Evolutionary conservation across 768 basidiomycete species (phyloP).

Genomic region (Suillus occidentalis): DNA sequence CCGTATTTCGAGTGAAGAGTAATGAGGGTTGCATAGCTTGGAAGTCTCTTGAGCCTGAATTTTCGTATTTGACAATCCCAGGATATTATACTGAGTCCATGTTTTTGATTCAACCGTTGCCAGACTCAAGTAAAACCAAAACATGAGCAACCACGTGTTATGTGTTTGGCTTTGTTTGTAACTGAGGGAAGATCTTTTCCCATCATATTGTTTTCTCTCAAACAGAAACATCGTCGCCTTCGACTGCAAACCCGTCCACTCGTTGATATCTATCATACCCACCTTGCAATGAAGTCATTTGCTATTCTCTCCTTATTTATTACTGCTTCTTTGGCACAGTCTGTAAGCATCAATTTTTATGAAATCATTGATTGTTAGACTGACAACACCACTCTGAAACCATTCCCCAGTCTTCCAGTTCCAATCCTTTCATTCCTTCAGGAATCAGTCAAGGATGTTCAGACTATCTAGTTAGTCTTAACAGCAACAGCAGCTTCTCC

Average conservation of each 20-base stretch:
- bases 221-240: slow-evolving; percentile 30
- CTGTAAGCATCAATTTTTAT: slow-evolving; percentile 27
- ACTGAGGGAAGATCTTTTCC: not conserved
- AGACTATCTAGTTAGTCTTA: slow-evolving; percentile 59
- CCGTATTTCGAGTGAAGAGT: not conserved
- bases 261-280: slow-evolving; percentile 27
- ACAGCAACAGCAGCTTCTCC: slow-evolving; percentile 55
- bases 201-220: not conserved
- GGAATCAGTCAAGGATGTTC: slow-evolving; percentile 57
- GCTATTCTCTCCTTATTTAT: slow-evolving; percentile 51
- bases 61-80: not conserved
- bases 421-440: slow-evolving; percentile 64
- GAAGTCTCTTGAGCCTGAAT: not conserved
- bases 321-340: slow-evolving; percentile 52
- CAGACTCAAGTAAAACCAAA: not conserved
- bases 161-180: slow-evolving; percentile 5
- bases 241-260: slow-evolving; percentile 39
- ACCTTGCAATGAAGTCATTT: slow-evolving; percentile 50
- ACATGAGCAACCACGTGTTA: not conserved
- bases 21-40: not conserved
- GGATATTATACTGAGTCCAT: not conserved
- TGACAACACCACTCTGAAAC: not conserved
- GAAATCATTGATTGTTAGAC: not conserved
- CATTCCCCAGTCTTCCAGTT: slow-evolving; percentile 22
- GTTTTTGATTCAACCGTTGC: slow-evolving; percentile 1